Evolutionary conservation across 2,329 filamentous ascomycete species (phyloP).

Genomic region (Magnaporthiopsis poae): DNA sequence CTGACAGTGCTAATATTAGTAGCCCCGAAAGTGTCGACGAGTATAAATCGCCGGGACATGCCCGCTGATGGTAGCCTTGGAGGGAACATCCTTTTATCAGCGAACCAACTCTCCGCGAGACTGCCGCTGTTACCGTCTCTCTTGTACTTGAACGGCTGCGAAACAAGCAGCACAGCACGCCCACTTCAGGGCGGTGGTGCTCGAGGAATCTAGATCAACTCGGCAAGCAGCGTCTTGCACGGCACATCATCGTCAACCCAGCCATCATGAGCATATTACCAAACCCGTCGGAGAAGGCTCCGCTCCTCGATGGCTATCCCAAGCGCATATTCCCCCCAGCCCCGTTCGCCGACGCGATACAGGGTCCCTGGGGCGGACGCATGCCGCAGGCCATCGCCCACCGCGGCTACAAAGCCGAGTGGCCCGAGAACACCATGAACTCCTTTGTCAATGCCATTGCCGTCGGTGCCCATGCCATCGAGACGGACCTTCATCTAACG

Average conservation of each 20-base stretch:
- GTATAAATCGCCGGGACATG: neutral
- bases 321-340: constrained; percentile 6
- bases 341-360: constrained; percentile 6
- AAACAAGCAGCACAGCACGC: too few relatives aligned
- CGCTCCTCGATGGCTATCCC: constrained; percentile 4
- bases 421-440: constrained; percentile 76
- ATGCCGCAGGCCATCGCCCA: constrained; percentile 68
- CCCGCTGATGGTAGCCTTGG: neutral
- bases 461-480: constrained; percentile 56
- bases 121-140: too few relatives aligned
- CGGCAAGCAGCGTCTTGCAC: too few relatives aligned
- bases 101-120: too few relatives aligned
- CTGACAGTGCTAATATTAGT: neutral
- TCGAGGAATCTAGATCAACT: neutral
- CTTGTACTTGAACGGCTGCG: too few relatives aligned
- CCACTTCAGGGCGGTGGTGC: too few relatives aligned
- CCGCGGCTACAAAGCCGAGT: constrained; percentile 65
- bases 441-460: constrained; percentile 28
- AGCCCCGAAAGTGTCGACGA: neutral
- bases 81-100: neutral
- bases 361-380: constrained; percentile 9
- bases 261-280: constrained; percentile 4
- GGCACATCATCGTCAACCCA: neutral
- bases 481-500: constrained; percentile 79
- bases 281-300: constrained; percentile 4